Conservation (phyloP, 306 rosid genomes). For the Gleditsia sinensis region DNA sequence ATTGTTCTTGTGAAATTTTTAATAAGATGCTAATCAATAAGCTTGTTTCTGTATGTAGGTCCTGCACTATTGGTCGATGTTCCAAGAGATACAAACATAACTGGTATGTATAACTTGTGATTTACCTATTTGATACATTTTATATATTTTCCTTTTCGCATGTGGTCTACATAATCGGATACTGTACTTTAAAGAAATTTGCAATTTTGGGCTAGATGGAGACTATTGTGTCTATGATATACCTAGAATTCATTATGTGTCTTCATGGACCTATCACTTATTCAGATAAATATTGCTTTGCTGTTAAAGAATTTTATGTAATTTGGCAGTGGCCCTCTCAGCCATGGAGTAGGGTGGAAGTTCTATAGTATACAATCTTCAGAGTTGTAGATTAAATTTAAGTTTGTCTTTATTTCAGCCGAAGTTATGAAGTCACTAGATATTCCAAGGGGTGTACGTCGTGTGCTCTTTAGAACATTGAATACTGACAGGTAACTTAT, state of each 20-base stretch:
- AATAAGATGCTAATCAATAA: not conserved
- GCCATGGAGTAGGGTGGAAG: constrained; percentile 2
- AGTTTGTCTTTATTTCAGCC: constrained; percentile 48
- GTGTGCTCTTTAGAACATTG: constrained; percentile 79
- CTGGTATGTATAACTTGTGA: constrained; percentile 55
- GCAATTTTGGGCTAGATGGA: not conserved
- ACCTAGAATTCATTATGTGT: not conserved
- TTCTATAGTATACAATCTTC: not conserved
- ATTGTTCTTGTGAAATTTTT: not conserved
- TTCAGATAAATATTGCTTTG: not conserved
- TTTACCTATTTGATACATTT: not conserved
- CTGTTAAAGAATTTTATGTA: not conserved
- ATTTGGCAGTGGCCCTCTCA: not conserved
- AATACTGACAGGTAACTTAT: constrained; percentile 72
- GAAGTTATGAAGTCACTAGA: constrained; percentile 77
- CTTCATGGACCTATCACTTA: not conserved
- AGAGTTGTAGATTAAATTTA: constrained; percentile 1
- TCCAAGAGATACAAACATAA: constrained; percentile 73
- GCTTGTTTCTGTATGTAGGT: constrained; percentile 50
- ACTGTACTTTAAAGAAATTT: not conserved
- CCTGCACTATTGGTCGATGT: constrained; percentile 81
- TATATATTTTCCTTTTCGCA: not conserved
- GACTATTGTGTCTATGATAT: not conserved
- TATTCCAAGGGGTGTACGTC: constrained; percentile 73
- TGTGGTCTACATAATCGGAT: not conserved